phyloP scores from a whole-genome alignment of 2,329 filamentous ascomycete genomes.

The Penicillium digitatum region DNA sequence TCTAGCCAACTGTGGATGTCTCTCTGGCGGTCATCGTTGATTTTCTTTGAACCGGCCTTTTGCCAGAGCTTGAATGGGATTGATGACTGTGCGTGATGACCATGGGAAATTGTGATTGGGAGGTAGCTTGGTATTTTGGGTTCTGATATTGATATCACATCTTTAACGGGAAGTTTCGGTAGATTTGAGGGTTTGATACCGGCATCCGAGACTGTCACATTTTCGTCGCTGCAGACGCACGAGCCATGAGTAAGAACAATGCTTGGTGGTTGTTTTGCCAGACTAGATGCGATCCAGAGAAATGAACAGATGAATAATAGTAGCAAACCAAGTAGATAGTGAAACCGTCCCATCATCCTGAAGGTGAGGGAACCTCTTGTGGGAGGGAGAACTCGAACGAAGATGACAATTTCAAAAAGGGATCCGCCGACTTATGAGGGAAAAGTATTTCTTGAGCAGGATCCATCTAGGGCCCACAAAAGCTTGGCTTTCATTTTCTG shows the following conservation, averaged over 20 bases:
- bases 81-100: background rate
- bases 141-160: background rate
- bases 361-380: background rate
- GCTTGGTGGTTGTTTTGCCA: background rate
- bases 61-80: conserved; percentile 18
- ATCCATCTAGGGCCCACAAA: background rate
- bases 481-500: background rate
- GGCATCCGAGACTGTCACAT: background rate
- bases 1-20: conserved; percentile 24
- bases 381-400: background rate
- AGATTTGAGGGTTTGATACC: background rate
- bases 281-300: conserved; percentile 4
- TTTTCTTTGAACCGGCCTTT: conserved; percentile 7
- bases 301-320: conserved; percentile 3
- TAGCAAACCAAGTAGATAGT: conserved; percentile 9
- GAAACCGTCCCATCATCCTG: conserved; percentile 10
- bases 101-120: background rate
- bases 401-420: background rate
- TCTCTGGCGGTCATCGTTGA: background rate
- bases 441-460: background rate
- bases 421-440: background rate
- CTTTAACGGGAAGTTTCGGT: background rate
- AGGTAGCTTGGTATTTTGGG: conserved; percentile 1
- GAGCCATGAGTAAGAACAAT: background rate
- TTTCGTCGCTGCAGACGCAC: background rate